Percentiles rank a stretch among this genome's conserved stretches.
Conservation (phyloP, 495 filamentous ascomycete species). For the Viridothelium virens region DNA sequence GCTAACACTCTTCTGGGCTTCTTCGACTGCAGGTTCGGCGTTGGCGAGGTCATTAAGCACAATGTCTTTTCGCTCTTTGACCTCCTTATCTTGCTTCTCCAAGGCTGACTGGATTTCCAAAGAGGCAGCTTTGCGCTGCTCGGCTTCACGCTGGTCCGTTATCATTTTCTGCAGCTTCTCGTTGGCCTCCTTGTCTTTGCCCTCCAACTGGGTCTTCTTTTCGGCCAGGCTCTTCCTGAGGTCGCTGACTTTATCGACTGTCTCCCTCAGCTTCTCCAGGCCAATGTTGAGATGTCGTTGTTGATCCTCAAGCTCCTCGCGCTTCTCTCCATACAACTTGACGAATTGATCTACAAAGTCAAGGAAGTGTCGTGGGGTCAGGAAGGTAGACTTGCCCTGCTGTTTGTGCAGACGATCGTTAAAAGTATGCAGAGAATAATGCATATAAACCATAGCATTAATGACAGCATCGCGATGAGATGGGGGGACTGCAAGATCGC, state of each 20-base stretch:
- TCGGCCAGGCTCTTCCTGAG: slow-evolving; percentile 80
- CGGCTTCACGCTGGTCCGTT: slow-evolving; percentile 90
- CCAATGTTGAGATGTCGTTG: slow-evolving; percentile 96
- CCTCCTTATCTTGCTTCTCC: slow-evolving; percentile 83
- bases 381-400: slow-evolving; percentile 80
- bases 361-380: slow-evolving; percentile 93
- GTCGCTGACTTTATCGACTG: slow-evolving; percentile 94
- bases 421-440: slow-evolving; percentile 85
- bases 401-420: slow-evolving; percentile 84
- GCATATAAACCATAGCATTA: slow-evolving; percentile 98
- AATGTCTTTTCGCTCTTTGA: slow-evolving; percentile 72
- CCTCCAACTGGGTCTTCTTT: slow-evolving; percentile 87
- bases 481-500: slow-evolving; percentile 73
- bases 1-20: slow-evolving; percentile 90
- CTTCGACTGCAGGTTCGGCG: slow-evolving; percentile 86
- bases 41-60: slow-evolving; percentile 81
- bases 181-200: slow-evolving; percentile 90
- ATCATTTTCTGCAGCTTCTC: slow-evolving; percentile 97
- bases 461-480: slow-evolving; percentile 84
- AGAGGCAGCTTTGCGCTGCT: slow-evolving; percentile 78
- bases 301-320: slow-evolving; percentile 96
- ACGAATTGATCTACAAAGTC: slow-evolving; percentile 99
- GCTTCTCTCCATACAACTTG: slow-evolving; percentile 94
- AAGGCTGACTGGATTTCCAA: slow-evolving; percentile 80
- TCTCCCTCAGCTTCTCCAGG: slow-evolving; percentile 94